Conservation (phyloP, 768 basidiomycete species). For the Paxillus involutus region DNA sequence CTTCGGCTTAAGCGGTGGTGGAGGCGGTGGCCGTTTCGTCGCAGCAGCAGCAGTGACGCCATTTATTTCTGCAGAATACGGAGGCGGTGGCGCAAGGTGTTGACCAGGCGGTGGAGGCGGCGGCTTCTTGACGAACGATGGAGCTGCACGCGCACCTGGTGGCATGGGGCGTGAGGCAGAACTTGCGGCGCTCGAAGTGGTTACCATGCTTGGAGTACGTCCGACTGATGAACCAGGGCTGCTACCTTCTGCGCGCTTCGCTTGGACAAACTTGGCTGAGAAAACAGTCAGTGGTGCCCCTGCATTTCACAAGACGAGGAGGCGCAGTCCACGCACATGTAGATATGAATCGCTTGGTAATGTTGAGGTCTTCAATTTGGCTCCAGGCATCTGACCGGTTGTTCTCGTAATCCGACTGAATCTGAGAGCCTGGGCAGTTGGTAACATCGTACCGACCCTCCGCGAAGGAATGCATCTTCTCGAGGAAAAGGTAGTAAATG, state of each 20-base stretch:
- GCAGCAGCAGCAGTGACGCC: slow-evolving; percentile 30
- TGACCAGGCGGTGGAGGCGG: slow-evolving; percentile 36
- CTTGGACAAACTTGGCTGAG: slow-evolving; percentile 69
- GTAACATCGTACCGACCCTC: slow-evolving; percentile 75
- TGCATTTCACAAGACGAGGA: not conserved
- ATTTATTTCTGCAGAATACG: slow-evolving; percentile 21
- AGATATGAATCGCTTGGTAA: slow-evolving; percentile 82
- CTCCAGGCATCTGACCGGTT: slow-evolving; percentile 84
- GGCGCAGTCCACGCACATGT: slow-evolving; percentile 59
- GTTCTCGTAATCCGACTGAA: slow-evolving; percentile 73
- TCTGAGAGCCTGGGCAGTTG: slow-evolving; percentile 64
- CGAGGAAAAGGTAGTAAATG: slow-evolving; percentile 90
- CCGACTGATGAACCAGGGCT: slow-evolving; percentile 37
- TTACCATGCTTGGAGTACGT: slow-evolving; percentile 25
- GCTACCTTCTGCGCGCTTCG: slow-evolving; percentile 38
- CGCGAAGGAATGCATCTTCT: slow-evolving; percentile 89
- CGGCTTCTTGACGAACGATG: slow-evolving; percentile 42
- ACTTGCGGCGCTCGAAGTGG: slow-evolving; percentile 28
- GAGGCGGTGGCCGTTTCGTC: slow-evolving; percentile 82
- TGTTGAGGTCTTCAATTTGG: slow-evolving; percentile 73
- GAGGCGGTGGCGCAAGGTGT: slow-evolving; percentile 45
- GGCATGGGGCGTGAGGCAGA: slow-evolving; percentile 24
- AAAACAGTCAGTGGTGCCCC: slow-evolving; percentile 7
- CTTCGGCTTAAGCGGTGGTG: slow-evolving; percentile 88
- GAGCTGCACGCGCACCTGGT: slow-evolving; percentile 18